Percentiles rank a stretch among this genome's conserved stretches.
phyloP scores from a whole-genome alignment of 306 rosid species.

The Betula pendula region DNA sequence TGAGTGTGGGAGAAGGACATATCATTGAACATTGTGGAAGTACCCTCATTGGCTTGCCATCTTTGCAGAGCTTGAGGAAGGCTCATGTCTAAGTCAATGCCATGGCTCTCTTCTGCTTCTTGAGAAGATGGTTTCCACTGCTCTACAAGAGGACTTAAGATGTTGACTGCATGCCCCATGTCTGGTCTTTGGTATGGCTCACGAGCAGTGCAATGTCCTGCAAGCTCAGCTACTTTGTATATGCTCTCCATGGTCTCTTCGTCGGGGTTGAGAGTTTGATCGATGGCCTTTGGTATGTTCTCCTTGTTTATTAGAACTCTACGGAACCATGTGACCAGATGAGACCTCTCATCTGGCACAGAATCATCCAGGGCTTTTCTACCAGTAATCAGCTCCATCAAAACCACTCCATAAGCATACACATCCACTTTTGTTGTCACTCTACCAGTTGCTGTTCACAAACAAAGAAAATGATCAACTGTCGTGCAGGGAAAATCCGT shows the following conservation, averaged over 20 bases:
- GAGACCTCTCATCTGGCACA: conserved; percentile 78
- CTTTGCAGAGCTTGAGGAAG: conserved; percentile 78
- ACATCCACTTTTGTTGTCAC: conserved; percentile 96
- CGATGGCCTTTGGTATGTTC: conserved; percentile 83
- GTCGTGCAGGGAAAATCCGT: background rate
- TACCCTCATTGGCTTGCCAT: conserved; percentile 96
- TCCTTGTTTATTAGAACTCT: conserved; percentile 75
- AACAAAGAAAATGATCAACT: conserved; percentile 8
- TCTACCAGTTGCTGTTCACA: conserved; percentile 78
- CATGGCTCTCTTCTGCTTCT: conserved; percentile 66
- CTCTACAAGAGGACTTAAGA: conserved; percentile 74
- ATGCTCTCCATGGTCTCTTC: conserved; percentile 93
- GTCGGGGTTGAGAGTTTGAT: conserved; percentile 63
- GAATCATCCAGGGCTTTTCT: conserved; percentile 75
- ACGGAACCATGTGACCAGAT: conserved; percentile 87
- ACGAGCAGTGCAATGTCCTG: conserved; percentile 85
- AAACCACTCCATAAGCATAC: conserved; percentile 82
- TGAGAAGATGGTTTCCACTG: conserved; percentile 73
- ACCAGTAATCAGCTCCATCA: conserved; percentile 85
- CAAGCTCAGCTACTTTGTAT: conserved; percentile 77
- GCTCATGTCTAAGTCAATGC: conserved; percentile 76
- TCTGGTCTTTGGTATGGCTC: conserved; percentile 93
- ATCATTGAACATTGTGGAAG: conserved; percentile 66
- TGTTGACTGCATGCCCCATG: conserved; percentile 88
- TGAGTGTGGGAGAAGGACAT: conserved; percentile 69